phyloP scores from a whole-genome alignment of 495 filamentous ascomycete genomes.

The Alectoria sarmentosa region DNA sequence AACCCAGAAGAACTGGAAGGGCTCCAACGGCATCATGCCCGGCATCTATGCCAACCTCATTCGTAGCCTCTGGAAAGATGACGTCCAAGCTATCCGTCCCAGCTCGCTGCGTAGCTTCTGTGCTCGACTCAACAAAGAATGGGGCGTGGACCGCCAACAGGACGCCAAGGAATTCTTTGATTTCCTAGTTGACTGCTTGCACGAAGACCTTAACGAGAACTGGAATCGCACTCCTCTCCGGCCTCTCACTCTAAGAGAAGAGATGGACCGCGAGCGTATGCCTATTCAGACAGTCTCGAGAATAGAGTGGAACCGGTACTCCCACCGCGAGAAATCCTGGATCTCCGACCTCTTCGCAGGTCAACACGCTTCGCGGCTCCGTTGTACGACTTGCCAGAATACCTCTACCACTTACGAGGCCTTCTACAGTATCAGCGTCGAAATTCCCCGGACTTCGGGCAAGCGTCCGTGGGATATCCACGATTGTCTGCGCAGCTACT shows the following conservation, averaged over 20 bases:
- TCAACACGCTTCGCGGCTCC: slow-evolving; percentile 57
- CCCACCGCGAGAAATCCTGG: slow-evolving; percentile 59
- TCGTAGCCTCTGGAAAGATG: slow-evolving; percentile 61
- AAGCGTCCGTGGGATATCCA: slow-evolving; percentile 41
- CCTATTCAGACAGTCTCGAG: slow-evolving; percentile 51
- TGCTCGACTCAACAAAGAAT: slow-evolving; percentile 49
- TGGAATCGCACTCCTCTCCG: slow-evolving; percentile 53
- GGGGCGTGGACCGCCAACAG: slow-evolving; percentile 60
- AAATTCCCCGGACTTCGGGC: slow-evolving; percentile 49
- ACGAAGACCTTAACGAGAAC: slow-evolving; percentile 68
- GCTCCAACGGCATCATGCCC: slow-evolving; percentile 70
- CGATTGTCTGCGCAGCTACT: slow-evolving; percentile 62
- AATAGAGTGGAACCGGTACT: slow-evolving; percentile 63
- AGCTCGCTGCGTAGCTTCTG: slow-evolving; percentile 51
- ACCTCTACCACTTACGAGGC: slow-evolving; percentile 68
- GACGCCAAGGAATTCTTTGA: slow-evolving; percentile 75
- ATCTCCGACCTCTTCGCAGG: slow-evolving; percentile 65
- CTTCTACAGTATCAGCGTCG: slow-evolving; percentile 61
- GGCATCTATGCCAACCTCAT: slow-evolving; percentile 70
- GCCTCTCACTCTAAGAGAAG: slow-evolving; percentile 53
- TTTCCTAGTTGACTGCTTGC: slow-evolving; percentile 61
- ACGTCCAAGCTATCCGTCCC: slow-evolving; percentile 55
- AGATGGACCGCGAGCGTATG: slow-evolving; percentile 56
- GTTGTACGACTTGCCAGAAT: slow-evolving; percentile 55
- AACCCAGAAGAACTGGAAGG: slow-evolving; percentile 59